Base-by-base conservation (phyloP, 306 rosid species). In the Pterocarpus santalinus region DNA sequence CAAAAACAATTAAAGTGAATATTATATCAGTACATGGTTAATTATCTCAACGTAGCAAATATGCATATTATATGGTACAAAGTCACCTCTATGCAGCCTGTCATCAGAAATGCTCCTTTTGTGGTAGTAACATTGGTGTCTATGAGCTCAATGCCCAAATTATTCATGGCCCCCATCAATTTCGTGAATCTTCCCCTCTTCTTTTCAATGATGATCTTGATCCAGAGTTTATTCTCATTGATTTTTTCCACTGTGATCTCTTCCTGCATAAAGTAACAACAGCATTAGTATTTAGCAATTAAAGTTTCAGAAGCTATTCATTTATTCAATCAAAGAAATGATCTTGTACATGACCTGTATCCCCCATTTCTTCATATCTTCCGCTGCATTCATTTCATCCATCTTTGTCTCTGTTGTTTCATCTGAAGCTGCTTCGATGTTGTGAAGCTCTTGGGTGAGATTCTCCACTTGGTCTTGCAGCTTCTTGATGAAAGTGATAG, bases 91-190 rank as follows among this genome's bases (percentile, higher is more conserved):
- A 92, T 67, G 80, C 86, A 81, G 22, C 84, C 39, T 65, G 92
- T 75, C 17, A 90, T 80, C 7, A 88, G 75, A 73, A 90, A 75
- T 38, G 87, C 85, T 78, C 91, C 94, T 36, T 81, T 84, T 35
- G 52, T 15, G 49, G 91, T 85, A 43, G 92, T 88, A n/a, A 90
- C 80, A 72, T 70, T 85, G 9, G 90, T 73, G 69, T 92, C 92
- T 17, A 69, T 70, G 73, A 87, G 79, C 72, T 88, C 89, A 68
- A 92, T 86, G 22, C 95, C 92, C 1, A 84, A 76, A 46, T 67
- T 53, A 33, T 82, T 57, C 80, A 89, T 65, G 46, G 87, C 91
- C 66, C 87, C 89, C 41, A 89, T 56, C 62, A 92, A 35, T 71
- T 74, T 88, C 17, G 68, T 84, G 67, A 92, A 80, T 13, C 84